Percentiles rank a stretch among this genome's conserved stretches.
Evolutionary conservation across 2,329 filamentous ascomycete species (phyloP).

Genomic region (Fusarium haematococcum): DNA sequence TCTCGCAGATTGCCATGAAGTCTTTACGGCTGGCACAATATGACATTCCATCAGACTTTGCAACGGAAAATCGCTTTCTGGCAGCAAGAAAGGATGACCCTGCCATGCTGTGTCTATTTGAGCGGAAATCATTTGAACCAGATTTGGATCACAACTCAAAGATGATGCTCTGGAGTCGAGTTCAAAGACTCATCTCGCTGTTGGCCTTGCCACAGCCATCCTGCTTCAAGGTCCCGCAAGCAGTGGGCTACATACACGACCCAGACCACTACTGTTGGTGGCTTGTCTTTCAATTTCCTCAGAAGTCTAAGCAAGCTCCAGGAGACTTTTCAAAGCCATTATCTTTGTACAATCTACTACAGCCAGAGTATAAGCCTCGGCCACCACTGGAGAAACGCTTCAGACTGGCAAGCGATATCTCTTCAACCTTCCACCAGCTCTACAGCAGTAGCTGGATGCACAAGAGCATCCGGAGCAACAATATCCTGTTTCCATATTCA

Average conservation of each 20-base stretch:
- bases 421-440: neutral
- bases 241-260: neutral
- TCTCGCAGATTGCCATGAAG: neutral
- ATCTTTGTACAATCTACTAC: neutral
- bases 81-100: neutral
- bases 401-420: neutral
- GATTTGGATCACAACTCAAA: neutral
- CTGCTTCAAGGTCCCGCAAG: neutral
- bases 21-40: neutral
- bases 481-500: neutral
- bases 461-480: constrained; percentile 1
- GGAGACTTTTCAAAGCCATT: neutral
- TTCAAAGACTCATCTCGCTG: neutral
- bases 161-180: constrained; percentile 1
- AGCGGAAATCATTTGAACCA: neutral
- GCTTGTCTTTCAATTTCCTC: neutral
- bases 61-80: neutral
- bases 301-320: no score
- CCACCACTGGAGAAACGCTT: constrained; percentile 1
- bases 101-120: neutral
- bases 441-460: constrained; percentile 11
- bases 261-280: constrained; percentile 1
- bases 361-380: neutral
- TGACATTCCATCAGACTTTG: neutral
- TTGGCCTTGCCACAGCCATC: neutral